Conservation (phyloP, 2,329 filamentous ascomycete species). For the Colletotrichum salicis region DNA sequence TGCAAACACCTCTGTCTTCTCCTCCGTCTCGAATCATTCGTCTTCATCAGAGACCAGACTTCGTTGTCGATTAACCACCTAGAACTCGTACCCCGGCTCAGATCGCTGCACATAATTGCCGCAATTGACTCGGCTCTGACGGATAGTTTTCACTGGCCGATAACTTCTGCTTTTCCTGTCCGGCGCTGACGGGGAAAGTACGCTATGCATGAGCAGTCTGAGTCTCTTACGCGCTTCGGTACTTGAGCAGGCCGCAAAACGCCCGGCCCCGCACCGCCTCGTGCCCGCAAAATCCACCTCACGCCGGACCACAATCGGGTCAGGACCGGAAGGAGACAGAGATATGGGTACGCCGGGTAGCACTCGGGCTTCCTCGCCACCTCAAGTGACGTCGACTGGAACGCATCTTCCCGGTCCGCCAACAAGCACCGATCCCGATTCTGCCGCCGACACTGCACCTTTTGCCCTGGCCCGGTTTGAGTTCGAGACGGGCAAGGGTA, state of each 20-base stretch:
- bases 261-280: constrained; percentile 7
- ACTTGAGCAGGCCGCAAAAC: not conserved
- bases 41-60: not conserved
- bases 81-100: not conserved
- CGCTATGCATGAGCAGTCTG: constrained; percentile 1
- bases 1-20: not conserved
- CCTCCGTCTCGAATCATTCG: not conserved
- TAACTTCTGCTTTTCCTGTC: not conserved
- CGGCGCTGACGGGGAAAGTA: not conserved
- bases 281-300: not conserved
- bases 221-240: not conserved
- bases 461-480: constrained; percentile 86
- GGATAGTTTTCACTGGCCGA: not conserved
- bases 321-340: not conserved
- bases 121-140: not conserved
- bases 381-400: constrained; percentile 6
- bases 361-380: constrained; percentile 5
- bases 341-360: constrained; percentile 18
- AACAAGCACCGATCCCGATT: constrained; percentile 45
- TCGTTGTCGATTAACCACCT: not conserved
- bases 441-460: constrained; percentile 49
- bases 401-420: not conserved
- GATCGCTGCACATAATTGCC: not conserved
- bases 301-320: not conserved
- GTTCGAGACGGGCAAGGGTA: constrained; percentile 80